Percentiles rank a stretch among this genome's conserved stretches.
Evolutionary conservation across 2,329 filamentous ascomycete species (phyloP).

Genomic region (Fusarium nelsonii): DNA sequence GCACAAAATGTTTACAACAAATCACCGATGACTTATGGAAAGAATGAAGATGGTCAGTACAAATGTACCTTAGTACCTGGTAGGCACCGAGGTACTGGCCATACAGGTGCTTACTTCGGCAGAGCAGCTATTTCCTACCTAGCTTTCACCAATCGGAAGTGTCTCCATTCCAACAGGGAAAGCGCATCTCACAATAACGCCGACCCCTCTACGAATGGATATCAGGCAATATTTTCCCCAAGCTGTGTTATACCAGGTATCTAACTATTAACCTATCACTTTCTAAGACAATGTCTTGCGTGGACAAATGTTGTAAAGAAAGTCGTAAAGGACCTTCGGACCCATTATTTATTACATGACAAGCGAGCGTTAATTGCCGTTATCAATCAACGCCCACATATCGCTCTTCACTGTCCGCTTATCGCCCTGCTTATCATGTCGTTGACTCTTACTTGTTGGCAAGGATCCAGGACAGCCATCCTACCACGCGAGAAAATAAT

Average conservation of each 20-base stretch:
- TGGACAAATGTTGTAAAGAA: background rate
- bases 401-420: conserved; percentile 1
- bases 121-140: conserved; percentile 9
- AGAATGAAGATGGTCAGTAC: background rate
- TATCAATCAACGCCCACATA: conserved; percentile 17
- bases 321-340: no score
- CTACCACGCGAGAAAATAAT: conserved; percentile 31
- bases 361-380: background rate
- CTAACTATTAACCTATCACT: background rate
- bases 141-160: background rate
- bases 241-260: background rate
- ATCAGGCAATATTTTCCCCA: background rate
- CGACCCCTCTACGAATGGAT: background rate
- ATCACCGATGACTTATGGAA: background rate
- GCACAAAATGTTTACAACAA: background rate
- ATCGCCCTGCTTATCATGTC: conserved; percentile 19
- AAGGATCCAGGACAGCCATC: background rate
- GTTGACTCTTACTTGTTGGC: conserved; percentile 15
- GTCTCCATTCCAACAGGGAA: background rate
- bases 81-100: background rate
- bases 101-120: conserved; percentile 24
- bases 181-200: background rate
- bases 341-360: background rate
- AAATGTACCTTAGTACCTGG: conserved; percentile 1
- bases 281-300: background rate